Evolutionary conservation across 2,329 filamentous ascomycete genomes (phyloP), one percentile per base, ranked within the genome.

Genomic region (Penicillium janthinellum): DNA sequence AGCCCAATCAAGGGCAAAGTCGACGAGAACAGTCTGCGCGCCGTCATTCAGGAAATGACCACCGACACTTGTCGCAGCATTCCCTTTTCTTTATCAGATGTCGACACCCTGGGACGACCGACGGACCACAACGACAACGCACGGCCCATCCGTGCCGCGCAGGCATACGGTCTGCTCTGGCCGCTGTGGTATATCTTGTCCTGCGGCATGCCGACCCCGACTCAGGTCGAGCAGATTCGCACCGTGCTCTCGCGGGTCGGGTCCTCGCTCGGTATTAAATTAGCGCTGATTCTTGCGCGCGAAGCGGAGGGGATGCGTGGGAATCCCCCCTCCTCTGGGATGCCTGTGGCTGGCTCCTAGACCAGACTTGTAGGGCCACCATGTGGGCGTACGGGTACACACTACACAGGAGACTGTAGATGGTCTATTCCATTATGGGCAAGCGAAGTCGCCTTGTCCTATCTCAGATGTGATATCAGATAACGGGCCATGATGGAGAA

Each of bases 121-220:
- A 64, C 62, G 7, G 58, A 57, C 1, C 58, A 62, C 7, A 38
- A 55, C 1, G 56, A 67, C 20, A 58, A 57, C 5, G 64, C 54
- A 20, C 61, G 62, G 34, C 62, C 63, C 11, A 59, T 75, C 14
- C 73, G 73, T 17, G 73, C 73, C 1, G 70, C 70, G 1, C 70
- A 75, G 25, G 72, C 63, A 0, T 74, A 75, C 31, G 69, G 65
- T 17, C 62, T 76, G 55, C 63, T 76, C 2, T 77, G 75, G 75
- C 75, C 75, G 2, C 60, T 76, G n/a, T 77, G 75, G 75, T 74
- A 74, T 47, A 67, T 74, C 8, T 49, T 72, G 4, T 69, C 73
- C 4, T 73, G 66, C 35, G 73, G 73, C 0, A 62, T 75, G 51
- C 73, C 75, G 4, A 75, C 70, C 0, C 66, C 69, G 1, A 62